Conservation (phyloP, 306 rosid genomes). For the Vigna unguiculata region DNA sequence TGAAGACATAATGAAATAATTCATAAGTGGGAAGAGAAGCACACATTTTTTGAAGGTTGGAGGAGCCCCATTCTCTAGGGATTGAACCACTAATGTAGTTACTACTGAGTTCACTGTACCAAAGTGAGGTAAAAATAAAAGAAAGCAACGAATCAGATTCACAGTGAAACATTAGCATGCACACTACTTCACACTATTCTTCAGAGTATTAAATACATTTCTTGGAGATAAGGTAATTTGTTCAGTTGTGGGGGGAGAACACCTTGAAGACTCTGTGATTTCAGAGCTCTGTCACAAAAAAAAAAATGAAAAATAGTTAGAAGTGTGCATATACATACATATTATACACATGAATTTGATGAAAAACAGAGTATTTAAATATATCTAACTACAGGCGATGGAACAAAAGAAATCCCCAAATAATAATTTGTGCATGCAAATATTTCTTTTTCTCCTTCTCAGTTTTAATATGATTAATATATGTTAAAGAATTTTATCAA, state of each 20-base stretch:
- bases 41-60: conserved; percentile 5
- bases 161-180: not conserved
- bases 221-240: conserved; percentile 46
- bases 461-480: too few species aligned
- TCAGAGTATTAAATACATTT: conserved; percentile 47
- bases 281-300: conserved; percentile 41
- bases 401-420: too few species aligned
- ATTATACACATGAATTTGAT: too few species aligned
- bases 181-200: not conserved
- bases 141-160: not conserved
- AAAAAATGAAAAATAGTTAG: not conserved
- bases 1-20: not conserved
- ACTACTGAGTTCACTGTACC: conserved; percentile 51
- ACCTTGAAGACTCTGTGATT: conserved; percentile 51
- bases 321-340: not conserved
- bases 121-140: not conserved
- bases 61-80: conserved; percentile 57
- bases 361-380: too few species aligned
- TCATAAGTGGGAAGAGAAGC: not conserved
- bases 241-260: conserved; percentile 51
- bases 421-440: too few species aligned
- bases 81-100: conserved; percentile 59
- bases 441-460: too few species aligned
- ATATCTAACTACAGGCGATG: too few species aligned
- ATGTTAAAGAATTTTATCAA: too few species aligned